phyloP scores from a whole-genome alignment of 139 green algal species.

The Gonium pectorale region DNA sequence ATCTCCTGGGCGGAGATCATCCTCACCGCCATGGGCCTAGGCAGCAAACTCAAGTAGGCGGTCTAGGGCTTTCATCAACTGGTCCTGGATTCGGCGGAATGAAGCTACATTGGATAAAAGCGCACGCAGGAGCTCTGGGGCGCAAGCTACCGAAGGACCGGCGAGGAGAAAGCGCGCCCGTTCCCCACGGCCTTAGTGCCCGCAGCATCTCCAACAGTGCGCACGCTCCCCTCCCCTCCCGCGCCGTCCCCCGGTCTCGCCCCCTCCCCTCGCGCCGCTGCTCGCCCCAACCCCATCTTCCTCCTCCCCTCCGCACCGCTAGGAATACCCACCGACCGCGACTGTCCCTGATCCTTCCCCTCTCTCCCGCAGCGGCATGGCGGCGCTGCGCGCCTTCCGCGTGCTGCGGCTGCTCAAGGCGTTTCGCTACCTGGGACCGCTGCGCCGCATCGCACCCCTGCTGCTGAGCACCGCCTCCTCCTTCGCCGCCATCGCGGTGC shows the following conservation, averaged over 20 bases:
- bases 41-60: neutral
- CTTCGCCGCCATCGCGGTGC: slow-evolving; percentile 77
- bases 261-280: no score
- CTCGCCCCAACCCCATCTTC: neutral
- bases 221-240: no score
- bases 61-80: no score
- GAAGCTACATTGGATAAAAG: no score
- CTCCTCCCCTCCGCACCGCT: neutral
- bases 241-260: no score
- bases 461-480: slow-evolving; percentile 65
- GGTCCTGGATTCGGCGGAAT: no score
- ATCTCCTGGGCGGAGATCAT: slow-evolving; percentile 37
- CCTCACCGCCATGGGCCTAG: slow-evolving; percentile 47
- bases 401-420: slow-evolving; percentile 82
- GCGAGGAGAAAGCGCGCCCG: no score
- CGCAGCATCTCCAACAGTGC: no score
- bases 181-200: no score
- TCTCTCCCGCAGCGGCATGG: slow-evolving; percentile 50
- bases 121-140: no score
- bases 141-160: no score
- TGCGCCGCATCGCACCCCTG: slow-evolving; percentile 75
- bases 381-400: slow-evolving; percentile 66
- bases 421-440: slow-evolving; percentile 68
- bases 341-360: neutral
- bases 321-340: no score